Base-by-base conservation (phyloP, 805 yeast genomes). In the Cyberlindnera euphorbiiphila region DNA sequence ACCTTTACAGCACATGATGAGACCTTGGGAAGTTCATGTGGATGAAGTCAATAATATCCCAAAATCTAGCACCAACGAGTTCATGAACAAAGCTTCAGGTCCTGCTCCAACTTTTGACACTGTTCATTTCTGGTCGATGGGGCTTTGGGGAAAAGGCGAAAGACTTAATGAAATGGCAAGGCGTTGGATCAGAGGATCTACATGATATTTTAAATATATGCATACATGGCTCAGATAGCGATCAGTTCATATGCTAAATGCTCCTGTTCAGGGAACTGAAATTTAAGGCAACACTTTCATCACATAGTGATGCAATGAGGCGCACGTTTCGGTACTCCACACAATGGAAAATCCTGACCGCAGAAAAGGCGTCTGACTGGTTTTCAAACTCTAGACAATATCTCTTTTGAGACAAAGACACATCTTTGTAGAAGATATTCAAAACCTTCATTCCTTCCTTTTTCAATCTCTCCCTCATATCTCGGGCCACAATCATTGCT, bases 71-170 rank as follows among this genome's bases (percentile, higher is more conserved):
- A 14, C 26, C 32, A 54, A 20, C 43, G 41, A 13, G 49, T 54
- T 56, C 21, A 6, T 25, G 4, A 43, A 36, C 23, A 23, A 28
- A 3, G 36, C 41, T 2, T 17, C 37, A 6, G 30, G 29, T 6
- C 23, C 32, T 7, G 33, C 76, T 3, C 78, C 79, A 1, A 45
- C 45, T 12, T 68, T 75, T 41, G 56, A 59, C 18, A 49, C 52
- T 4, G 64, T 64, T 32, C 85, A 79, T 53, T 75, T 81, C 49
- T 81, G 87, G 87, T 72, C 82, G n/a, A 55, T 80, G 64, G 85
- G 82, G 1, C 42, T 58, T 11, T 81, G 86, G 86, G 69, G 69
- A 4, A 72, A 71, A 40, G 74, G 76, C 1, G 61, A 57, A 18
- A 56, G 68, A 32, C 38, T 76, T 6, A 73, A 69, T 50, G 69